phyloP scores from a whole-genome alignment of 2,329 filamentous ascomycete species.

The Scleromitrula shiraiana region DNA sequence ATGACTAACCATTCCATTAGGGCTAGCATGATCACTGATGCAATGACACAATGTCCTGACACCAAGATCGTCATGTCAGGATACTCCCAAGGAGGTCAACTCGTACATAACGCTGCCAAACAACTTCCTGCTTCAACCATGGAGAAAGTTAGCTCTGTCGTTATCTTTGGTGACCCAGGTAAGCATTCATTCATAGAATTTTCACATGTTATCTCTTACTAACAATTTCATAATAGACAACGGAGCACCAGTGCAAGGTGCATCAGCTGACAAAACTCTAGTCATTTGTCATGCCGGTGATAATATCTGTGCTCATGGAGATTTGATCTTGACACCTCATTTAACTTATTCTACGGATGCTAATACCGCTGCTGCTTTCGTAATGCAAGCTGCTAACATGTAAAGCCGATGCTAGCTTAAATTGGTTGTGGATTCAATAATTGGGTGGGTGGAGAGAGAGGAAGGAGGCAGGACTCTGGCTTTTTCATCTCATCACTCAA shows the following conservation, averaged over 20 bases:
- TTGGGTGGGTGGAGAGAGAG: too few relatives aligned
- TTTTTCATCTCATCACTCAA: too few relatives aligned
- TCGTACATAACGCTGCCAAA: constrained; percentile 21
- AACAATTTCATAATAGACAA: constrained; percentile 12
- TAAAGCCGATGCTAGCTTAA: too few relatives aligned
- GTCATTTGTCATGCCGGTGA: constrained; percentile 21
- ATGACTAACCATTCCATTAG: constrained; percentile 10
- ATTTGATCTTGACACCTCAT: constrained; percentile 14
- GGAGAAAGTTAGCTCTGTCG: constrained; percentile 17
- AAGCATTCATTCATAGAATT: constrained; percentile 11
- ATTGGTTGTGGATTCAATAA: too few relatives aligned
- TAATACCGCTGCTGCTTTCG: constrained; percentile 20
- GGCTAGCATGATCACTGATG: background rate
- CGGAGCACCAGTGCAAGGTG: constrained; percentile 17
- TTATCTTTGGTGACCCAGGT: constrained; percentile 25
- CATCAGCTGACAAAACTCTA: constrained; percentile 15
- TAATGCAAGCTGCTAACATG: background rate
- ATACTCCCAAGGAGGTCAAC: constrained; percentile 21
- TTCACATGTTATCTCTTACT: constrained; percentile 17
- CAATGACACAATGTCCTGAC: background rate
- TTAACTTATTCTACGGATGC: constrained; percentile 21
- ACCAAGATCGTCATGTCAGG: constrained; percentile 15
- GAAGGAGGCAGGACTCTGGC: too few relatives aligned
- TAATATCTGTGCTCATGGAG: constrained; percentile 20
- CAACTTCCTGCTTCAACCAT: constrained; percentile 11